phyloP scores from a whole-genome alignment of 2,329 filamentous ascomycete genomes.

The Aspergillus costaricaensis region DNA sequence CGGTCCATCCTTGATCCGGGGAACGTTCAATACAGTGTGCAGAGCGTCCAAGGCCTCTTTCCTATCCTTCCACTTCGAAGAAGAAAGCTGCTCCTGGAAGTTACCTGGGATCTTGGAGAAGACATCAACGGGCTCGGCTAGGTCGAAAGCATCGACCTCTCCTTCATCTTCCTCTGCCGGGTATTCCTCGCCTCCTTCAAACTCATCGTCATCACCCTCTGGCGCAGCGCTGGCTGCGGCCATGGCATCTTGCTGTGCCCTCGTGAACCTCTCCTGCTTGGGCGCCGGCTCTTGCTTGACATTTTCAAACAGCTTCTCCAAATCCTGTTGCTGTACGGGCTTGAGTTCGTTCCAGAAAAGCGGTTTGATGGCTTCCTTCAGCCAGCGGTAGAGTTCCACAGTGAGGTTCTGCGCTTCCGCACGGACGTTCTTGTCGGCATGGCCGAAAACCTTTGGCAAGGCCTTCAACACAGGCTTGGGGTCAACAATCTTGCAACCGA shows the following conservation, averaged over 20 bases:
- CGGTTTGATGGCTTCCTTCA: constrained; percentile 96
- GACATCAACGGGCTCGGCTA: constrained; percentile 86
- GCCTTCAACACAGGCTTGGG: constrained; percentile 87
- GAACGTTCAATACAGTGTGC: constrained; percentile 74
- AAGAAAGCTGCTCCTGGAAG: constrained; percentile 80
- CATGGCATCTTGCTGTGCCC: constrained; percentile 83
- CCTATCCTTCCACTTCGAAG: constrained; percentile 96
- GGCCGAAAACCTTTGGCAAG: constrained; percentile 87
- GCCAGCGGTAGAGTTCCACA: constrained; percentile 94
- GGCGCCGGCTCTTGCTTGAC: constrained; percentile 83
- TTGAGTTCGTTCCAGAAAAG: constrained; percentile 97
- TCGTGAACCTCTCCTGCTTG: constrained; percentile 85
- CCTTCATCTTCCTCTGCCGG: constrained; percentile 57
- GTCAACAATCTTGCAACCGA: constrained; percentile 90
- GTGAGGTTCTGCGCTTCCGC: constrained; percentile 89
- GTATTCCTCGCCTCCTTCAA: constrained; percentile 61
- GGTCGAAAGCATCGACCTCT: constrained; percentile 78
- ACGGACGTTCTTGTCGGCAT: constrained; percentile 97
- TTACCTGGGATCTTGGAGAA: constrained; percentile 76
- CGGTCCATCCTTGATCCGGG: constrained; percentile 86
- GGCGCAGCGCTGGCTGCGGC: constrained; percentile 66
- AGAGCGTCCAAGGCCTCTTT: constrained; percentile 91
- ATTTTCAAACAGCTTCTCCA: constrained; percentile 92
- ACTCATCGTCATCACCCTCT: constrained; percentile 56
- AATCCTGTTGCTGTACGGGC: constrained; percentile 88